Evolutionary conservation across 129 eudicot species (phyloP), one percentile per base, ranked within the genome.

Genomic region (Tagetes erecta): DNA sequence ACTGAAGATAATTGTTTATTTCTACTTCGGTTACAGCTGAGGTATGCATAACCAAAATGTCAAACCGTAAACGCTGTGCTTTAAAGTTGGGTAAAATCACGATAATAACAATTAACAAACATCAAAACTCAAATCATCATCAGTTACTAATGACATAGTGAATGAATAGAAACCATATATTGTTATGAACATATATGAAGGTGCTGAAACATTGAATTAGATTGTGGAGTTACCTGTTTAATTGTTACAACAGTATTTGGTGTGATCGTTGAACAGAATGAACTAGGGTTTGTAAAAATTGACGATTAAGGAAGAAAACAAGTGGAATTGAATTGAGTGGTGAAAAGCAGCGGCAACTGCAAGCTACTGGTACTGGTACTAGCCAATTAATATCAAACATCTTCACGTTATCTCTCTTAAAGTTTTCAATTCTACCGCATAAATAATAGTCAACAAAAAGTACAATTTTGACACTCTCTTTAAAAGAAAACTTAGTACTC

Each of bases 161-260:
- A 39, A 51, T n/a, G 46, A 76, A 5, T 0, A 37, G 65, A 50
- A 37, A 51, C 0, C 20, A 37, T 11, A 52, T 11, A 36, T 50
- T 8, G 1, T 38, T 1, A 52, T 52, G 13, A 20, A 20, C 42
- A 30, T 1, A 33, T 8, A 76, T 42, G 74, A 76, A 55, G 27
- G 27, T 20, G 67, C 67, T 67, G 41, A 65, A 31, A 46, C 12
- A 57, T 37, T 42, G 2, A 60, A 35, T 44, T 42, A 45, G 20
- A 34, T 74, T 38, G 45, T 40, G 50, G 68, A 55, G 13, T 76
- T 76, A 77, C 81, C 81, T 77, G 81, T 60, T 73, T 14, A 8
- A 45, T 33, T 73, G 35, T 59, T 41, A 40, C 31, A 72, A 47
- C 9, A 13, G 4, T 59, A 1, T 47, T 60, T 70, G 47, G 78